Evolutionary conservation across 306 rosid species (phyloP).

Genomic region (Castanopsis chinensis): DNA sequence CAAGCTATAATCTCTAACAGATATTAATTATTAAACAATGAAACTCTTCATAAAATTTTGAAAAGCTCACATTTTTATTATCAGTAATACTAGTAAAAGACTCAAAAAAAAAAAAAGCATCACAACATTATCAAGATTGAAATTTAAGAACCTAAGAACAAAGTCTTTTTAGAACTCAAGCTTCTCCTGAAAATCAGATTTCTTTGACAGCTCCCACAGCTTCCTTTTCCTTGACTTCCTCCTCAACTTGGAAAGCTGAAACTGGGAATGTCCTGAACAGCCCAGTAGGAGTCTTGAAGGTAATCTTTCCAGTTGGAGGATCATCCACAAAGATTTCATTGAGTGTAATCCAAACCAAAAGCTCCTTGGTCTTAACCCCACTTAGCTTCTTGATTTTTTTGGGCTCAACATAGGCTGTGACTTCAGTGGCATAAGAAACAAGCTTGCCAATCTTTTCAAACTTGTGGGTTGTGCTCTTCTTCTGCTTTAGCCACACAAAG

Average conservation of each 20-base stretch:
- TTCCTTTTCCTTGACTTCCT: slow-evolving; percentile 13
- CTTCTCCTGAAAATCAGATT: slow-evolving; percentile 22
- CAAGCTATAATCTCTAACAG: too few species aligned
- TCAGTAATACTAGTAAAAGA: background rate
- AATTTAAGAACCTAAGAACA: background rate
- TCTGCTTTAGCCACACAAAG: slow-evolving; percentile 90
- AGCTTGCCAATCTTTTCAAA: slow-evolving; percentile 72
- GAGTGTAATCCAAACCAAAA: slow-evolving; percentile 68
- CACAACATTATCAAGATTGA: background rate
- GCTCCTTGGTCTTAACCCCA: slow-evolving; percentile 88
- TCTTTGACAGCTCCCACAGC: slow-evolving; percentile 34
- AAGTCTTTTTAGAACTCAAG: too few species aligned
- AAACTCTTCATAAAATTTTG: background rate
- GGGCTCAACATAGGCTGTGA: slow-evolving; percentile 58
- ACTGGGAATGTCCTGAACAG: slow-evolving; percentile 56
- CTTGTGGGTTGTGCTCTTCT: slow-evolving; percentile 61
- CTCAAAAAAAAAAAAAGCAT: background rate
- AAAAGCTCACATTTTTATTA: slow-evolving; percentile 5
- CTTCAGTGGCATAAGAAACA: slow-evolving; percentile 60
- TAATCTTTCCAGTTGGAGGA: slow-evolving; percentile 74
- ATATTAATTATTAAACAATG: background rate
- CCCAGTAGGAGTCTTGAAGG: slow-evolving; percentile 68
- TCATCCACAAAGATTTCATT: slow-evolving; percentile 66
- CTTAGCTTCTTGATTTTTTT: slow-evolving; percentile 74
- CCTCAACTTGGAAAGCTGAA: slow-evolving; percentile 64